These are phyloP conservation scores for Vaccinium darrowii DNA, from an alignment of 148 eudicot genomes.

Conservation along the genomic window DNA sequence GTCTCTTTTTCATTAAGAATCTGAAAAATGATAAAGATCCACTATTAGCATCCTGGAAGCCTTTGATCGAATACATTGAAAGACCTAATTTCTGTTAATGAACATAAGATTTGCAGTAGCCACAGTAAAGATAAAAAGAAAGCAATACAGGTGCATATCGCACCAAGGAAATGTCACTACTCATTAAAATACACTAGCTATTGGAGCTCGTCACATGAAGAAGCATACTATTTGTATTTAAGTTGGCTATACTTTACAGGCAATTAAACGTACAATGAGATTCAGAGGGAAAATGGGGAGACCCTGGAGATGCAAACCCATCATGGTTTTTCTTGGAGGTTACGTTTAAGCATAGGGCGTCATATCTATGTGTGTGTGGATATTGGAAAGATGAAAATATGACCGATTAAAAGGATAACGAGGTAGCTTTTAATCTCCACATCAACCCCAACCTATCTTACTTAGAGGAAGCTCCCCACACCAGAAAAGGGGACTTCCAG, in stretches of 20 bases:
- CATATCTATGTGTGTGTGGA: background rate
- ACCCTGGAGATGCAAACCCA: background rate
- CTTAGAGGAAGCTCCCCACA: background rate
- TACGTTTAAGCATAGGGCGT: background rate
- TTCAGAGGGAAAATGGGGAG: background rate
- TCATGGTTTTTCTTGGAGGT: background rate
- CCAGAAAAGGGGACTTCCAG: background rate
- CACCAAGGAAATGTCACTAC: background rate
- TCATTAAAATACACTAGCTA: background rate
- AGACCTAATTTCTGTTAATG: background rate
- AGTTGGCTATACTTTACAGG: background rate
- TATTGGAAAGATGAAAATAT: background rate
- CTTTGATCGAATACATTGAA: background rate
- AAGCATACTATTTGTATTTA: background rate
- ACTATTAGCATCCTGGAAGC: constrained; percentile 15
- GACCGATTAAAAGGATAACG: background rate
- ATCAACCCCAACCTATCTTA: constrained; percentile 6
- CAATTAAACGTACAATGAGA: background rate
- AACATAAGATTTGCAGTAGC: background rate
- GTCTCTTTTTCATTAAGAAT: constrained; percentile 34
- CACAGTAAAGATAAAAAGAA: background rate
- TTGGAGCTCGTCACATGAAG: background rate
- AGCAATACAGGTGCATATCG: background rate
- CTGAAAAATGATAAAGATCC: constrained; percentile 34
- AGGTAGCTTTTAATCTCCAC: background rate